Evolutionary conservation across 1,139 yeast species (phyloP), one percentile per base, ranked within the genome.

Genomic region (Candida tunisiensis): DNA sequence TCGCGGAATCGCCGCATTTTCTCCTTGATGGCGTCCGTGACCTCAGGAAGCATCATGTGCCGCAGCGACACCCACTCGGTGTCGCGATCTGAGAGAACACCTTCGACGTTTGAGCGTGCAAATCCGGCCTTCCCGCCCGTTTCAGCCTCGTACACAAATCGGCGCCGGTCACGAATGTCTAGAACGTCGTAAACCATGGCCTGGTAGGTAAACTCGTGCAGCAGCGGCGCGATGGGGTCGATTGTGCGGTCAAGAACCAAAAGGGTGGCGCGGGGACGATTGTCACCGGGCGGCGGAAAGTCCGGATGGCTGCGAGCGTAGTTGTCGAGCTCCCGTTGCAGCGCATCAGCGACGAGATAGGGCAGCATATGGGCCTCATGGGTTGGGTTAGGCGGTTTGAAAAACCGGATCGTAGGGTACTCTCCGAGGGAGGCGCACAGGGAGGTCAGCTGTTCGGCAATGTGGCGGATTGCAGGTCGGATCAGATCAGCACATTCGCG

Each of bases 201-300:
- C 50, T 88, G 93, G 49, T 83, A 91, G n/a, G 77, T 69, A 51
- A 85, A 82, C 47, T 83, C 94, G 49, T 88, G 98, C 30, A 85
- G 52, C 26, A 91, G 49, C 0, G 96, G 94, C 3, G 93, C 79
- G 43, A 69, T 68, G 31, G 78, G 59, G 49, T 91, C 98, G 46
- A 83, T 49, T 1, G 93, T 65, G 35, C 99, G 62, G 50, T 88
- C 98, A 5, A 79, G 59, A 18, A 88, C 69, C 28, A 88, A 50
- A 39, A 85, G 62, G 1, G 80, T 62, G 0, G 94, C 68, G 38
- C 93, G 62, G 59, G 27, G 62, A 58, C 26, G 39, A 15, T 37
- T 41, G 15, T 36, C 34, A 5, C 40, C 37, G 6, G 65, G 62
- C 10, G 57, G 55, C 1, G 70, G 69, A 45, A 73, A 77, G 32